Base-by-base conservation (phyloP, 768 basidiomycete species). In the Leccinellum rugosiceps region DNA sequence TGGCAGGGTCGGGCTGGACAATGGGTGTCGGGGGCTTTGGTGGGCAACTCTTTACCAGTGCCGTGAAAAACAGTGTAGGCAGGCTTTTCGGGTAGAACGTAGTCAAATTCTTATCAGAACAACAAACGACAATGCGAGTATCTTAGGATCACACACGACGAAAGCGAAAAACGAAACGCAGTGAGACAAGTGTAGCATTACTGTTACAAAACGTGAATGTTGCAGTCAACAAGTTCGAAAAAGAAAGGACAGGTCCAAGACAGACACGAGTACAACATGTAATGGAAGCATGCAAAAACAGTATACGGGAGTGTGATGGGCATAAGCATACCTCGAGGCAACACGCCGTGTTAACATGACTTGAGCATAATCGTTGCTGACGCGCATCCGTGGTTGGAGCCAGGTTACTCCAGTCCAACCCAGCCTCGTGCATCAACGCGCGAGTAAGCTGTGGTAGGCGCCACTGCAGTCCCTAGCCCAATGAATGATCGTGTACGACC, bases 371-470 rank as follows among this genome's bases (percentile, higher is more conserved):
- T 31, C 62, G 44, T 32, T 43, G 55, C 32, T 41, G 55, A 50
- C 46, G 52, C 50, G 48, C 26, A 44, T 35, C 50, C 38, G 46
- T 2, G 38, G 57, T 25, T 61, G 53, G 56, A 44, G 58, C 58
- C 43, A 47, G 47, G 57, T 64, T 65, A 75, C 64, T 80, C 77
- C 49, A 84, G 64, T 28, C 84, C 87, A 56, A 90, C 77, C 76
- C 85, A 90, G n/a, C 91, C 91, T 58, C 87, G 83, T 57, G 82
- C 91, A 68, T 93, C 91, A 52, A 93, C 90, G 63, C 86, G 86
- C 14, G 90, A 90, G 61, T 88, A 87, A 4, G 87, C 91, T 19
- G 86, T 89, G 8, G 91, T 93, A 11, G 91, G 88, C 26, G 86
- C 86, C 21, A 84, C 80, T 15, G 85, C 83, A 25, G 81, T 76